Evolutionary conservation across 305 asterid species (phyloP), one percentile per base, ranked within the genome.

Genomic region (Euphrasia arctica): DNA sequence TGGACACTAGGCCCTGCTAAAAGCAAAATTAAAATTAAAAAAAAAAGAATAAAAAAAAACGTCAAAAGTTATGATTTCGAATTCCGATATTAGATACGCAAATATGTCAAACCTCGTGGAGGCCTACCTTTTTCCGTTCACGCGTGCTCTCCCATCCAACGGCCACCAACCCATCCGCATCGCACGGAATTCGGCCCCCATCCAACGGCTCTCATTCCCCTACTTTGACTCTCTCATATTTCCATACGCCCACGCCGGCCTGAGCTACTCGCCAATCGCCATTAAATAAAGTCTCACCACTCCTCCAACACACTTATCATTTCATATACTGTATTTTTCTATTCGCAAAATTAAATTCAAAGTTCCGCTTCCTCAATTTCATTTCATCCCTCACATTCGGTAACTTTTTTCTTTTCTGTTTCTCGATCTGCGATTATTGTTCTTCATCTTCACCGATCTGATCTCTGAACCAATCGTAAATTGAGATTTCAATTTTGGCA

Each of bases 71-170:
- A 47, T 65, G 4, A 15, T 76, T 74, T 70, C 85, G 81, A 73
- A 57, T 74, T 75, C 79, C 85, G 13, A 77, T 66, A 70, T 66
- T 67, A 74, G 90, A 70, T 77, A 75, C 82, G 86, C 80, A 74
- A 76, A 68, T 70, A 81, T 86, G 95, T 86, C 95, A 84, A 86
- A 86, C 84, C 86, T 71, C 83, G 83, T 76, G 88, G 76, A 75
- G 75, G 70, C 80, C 80, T 56, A 68, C 76, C 78, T 70, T 79
- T 78, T 77, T 50, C 52, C 43, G 73, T 57, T 80, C 93, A 85
- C 90, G 95, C 90, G 93, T 87, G 95, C 93, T 85, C 71, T 65
- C 18, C 14, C 34, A 88, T 88, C 95, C 69, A 43, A 85, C 87
- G 89, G 70, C 64, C 75, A 63, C 58, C 51, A 67, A 36, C 62